Percentiles rank a stretch among this genome's conserved stretches.
phyloP scores from a whole-genome alignment of 495 filamentous ascomycete genomes.

The Penicillium parvum region DNA sequence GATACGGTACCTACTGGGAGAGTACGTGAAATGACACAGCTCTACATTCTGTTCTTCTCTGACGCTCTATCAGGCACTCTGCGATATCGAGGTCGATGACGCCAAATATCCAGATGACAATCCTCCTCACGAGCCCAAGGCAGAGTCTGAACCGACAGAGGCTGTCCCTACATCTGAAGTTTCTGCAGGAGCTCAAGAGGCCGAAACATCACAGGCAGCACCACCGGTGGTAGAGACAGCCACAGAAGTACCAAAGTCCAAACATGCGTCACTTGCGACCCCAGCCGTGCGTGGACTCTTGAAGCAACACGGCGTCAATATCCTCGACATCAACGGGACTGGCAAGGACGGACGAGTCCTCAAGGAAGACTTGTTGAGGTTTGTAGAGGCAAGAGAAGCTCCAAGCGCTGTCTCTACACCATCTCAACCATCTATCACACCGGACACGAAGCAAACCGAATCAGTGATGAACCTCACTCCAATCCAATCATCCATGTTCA shows the following conservation, averaged over 20 bases:
- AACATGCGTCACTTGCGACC: constrained; percentile 71
- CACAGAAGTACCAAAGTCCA: constrained; percentile 30
- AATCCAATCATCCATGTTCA: constrained; percentile 93
- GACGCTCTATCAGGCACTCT: constrained; percentile 38
- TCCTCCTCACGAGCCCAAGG: constrained; percentile 30
- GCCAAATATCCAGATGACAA: constrained; percentile 55
- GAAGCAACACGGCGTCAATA: constrained; percentile 70
- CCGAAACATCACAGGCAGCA: constrained; percentile 14
- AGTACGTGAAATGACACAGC: constrained; percentile 22
- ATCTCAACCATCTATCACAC: constrained; percentile 11
- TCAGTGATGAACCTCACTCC: constrained; percentile 61
- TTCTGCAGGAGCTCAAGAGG: constrained; percentile 15
- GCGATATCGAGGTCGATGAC: constrained; percentile 55
- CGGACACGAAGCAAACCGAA: constrained; percentile 55
- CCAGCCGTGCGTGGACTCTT: constrained; percentile 87
- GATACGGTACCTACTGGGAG: constrained; percentile 94
- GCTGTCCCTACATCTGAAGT: constrained; percentile 12
- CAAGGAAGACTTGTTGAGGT: constrained; percentile 90
- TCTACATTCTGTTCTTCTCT: neutral
- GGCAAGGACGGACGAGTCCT: constrained; percentile 88
- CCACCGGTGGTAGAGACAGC: neutral
- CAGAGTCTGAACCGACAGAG: constrained; percentile 27
- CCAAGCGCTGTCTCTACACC: constrained; percentile 2
- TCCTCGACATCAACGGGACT: constrained; percentile 72
- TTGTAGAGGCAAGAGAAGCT: constrained; percentile 39